Evolutionary conservation across 768 basidiomycete genomes (phyloP).

Genomic region (Kwoniella europaea): DNA sequence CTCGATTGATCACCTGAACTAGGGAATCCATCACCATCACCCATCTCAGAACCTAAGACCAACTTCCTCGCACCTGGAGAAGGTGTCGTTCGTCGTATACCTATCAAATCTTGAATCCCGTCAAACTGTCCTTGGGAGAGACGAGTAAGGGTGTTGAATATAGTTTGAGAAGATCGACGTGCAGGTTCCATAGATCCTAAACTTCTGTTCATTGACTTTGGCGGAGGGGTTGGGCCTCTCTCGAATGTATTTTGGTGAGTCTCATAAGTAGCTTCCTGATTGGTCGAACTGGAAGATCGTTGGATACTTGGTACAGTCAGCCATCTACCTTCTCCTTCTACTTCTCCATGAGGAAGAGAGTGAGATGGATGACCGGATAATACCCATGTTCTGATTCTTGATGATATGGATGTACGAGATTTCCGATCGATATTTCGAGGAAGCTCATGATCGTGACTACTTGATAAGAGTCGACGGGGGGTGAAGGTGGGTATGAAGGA

Average conservation of each 20-base stretch:
- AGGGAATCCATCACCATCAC: neutral
- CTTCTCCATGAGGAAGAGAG: neutral
- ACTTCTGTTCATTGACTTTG: neutral
- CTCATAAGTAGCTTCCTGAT: neutral
- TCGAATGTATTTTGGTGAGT: neutral
- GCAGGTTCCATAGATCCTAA: neutral
- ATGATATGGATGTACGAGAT: neutral
- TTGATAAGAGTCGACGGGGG: neutral
- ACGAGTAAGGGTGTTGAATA: conserved; percentile 1
- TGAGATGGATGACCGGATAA: neutral
- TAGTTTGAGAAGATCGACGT: conserved; percentile 3
- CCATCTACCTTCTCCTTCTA: neutral
- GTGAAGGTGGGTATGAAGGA: neutral
- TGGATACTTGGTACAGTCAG: neutral
- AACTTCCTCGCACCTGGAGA: conserved; percentile 3
- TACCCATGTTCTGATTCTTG: conserved; percentile 7
- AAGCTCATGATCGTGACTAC: neutral
- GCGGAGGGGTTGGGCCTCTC: neutral
- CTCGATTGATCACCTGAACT: neutral
- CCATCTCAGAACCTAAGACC: neutral
- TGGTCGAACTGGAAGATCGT: neutral
- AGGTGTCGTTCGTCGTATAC: conserved; percentile 5
- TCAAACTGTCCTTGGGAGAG: neutral
- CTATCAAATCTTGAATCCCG: neutral
- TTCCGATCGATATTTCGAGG: neutral